Percentiles rank a stretch among this genome's conserved stretches.
Evolutionary conservation across 257 asterid species (phyloP).

Genomic region (Ehretia macrophylla): DNA sequence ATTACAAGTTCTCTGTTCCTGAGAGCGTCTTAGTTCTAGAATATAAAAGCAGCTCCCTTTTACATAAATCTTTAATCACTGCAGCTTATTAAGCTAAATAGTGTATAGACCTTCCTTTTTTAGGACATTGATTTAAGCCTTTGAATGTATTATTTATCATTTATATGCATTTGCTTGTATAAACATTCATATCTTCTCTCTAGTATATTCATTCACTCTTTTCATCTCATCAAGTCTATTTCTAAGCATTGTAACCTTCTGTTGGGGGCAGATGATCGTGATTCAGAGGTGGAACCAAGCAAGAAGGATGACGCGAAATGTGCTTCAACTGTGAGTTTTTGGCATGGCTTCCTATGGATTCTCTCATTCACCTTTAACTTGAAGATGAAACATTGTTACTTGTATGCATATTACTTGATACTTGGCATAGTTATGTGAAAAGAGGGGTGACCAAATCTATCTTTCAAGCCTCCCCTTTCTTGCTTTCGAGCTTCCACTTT

Average conservation of each 20-base stretch:
- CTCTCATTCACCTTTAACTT: background rate
- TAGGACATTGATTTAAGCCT: too few relatives aligned
- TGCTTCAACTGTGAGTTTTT: constrained; percentile 29
- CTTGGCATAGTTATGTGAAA: too few relatives aligned
- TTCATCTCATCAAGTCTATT: background rate
- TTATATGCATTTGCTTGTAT: too few relatives aligned
- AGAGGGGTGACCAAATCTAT: too few relatives aligned
- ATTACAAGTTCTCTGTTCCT: too few relatives aligned
- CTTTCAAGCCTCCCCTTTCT: too few relatives aligned
- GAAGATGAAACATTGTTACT: background rate
- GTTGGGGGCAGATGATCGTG: constrained; percentile 21
- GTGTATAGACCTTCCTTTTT: background rate
- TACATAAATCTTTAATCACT: too few relatives aligned
- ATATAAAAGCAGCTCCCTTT: too few relatives aligned
- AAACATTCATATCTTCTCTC: background rate
- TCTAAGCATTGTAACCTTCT: background rate
- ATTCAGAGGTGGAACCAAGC: constrained; percentile 14
- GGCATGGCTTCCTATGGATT: constrained; percentile 1
- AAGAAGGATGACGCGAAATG: constrained; percentile 15
- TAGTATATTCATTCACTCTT: background rate
- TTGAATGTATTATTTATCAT: too few relatives aligned
- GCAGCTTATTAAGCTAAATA: too few relatives aligned
- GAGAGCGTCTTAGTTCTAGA: too few relatives aligned
- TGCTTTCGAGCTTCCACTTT: too few relatives aligned
- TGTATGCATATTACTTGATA: background rate